These are phyloP conservation scores for Termitomyces sp. DNA, from an alignment of 768 basidiomycete genomes.

Conservation along the genomic window DNA sequence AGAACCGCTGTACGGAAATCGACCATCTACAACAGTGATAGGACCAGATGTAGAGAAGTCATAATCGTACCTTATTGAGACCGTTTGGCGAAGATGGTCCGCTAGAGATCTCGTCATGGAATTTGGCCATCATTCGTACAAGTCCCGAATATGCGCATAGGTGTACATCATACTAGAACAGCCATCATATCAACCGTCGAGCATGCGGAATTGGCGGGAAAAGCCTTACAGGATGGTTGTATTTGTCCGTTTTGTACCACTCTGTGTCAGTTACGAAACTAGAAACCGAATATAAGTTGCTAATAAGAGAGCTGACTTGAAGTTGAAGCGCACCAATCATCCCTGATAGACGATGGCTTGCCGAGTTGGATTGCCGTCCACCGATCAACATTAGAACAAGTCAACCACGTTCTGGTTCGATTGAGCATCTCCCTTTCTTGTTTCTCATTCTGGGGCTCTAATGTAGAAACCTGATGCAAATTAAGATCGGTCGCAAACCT, in stretches of 20 bases:
- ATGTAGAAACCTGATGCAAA: too few relatives aligned
- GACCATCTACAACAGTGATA: slow-evolving; percentile 41
- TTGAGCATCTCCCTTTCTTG: too few relatives aligned
- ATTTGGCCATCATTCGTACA: not conserved
- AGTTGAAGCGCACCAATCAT: too few relatives aligned
- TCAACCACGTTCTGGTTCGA: too few relatives aligned
- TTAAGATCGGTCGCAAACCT: too few relatives aligned
- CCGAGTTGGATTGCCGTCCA: too few relatives aligned
- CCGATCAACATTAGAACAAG: too few relatives aligned
- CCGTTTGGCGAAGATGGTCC: slow-evolving; percentile 31
- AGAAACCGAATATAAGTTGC: not conserved
- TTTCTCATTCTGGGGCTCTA: too few relatives aligned
- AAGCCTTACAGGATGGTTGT: not conserved
- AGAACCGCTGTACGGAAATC: slow-evolving; percentile 66
- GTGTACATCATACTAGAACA: not conserved
- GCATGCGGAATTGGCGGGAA: not conserved
- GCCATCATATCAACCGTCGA: not conserved
- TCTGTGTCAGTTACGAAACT: not conserved
- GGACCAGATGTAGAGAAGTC: not conserved
- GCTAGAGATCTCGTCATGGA: not conserved
- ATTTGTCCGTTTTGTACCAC: not conserved
- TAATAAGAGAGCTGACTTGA: not conserved
- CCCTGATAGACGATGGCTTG: too few relatives aligned
- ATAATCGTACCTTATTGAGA: slow-evolving; percentile 57
- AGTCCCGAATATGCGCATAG: not conserved